phyloP scores from a whole-genome alignment of 257 asterid genomes.

The Scutellaria barbata region DNA sequence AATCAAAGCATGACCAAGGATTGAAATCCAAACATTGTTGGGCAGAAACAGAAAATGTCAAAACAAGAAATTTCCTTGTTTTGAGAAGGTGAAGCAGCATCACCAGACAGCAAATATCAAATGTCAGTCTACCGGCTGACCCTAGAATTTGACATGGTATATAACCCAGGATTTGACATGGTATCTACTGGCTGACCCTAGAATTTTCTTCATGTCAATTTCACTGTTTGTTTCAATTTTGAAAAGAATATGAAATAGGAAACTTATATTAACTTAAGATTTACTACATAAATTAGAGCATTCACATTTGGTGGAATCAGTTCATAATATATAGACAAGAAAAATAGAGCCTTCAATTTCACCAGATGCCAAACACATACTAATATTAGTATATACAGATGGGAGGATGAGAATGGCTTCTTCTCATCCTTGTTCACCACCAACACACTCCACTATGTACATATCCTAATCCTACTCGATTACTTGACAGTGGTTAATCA shows the following conservation, averaged over 20 bases:
- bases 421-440: constrained; percentile 43
- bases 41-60: no score
- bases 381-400: constrained; percentile 42
- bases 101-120: neutral
- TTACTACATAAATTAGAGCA: constrained; percentile 23
- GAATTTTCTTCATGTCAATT: constrained; percentile 1
- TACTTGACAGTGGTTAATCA: constrained; percentile 27
- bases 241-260: neutral
- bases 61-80: no score
- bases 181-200: neutral
- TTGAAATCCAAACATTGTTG: no score
- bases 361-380: constrained; percentile 31
- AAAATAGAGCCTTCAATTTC: constrained; percentile 27
- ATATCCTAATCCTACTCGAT: constrained; percentile 42
- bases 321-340: neutral
- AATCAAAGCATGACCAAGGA: no score
- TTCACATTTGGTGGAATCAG: constrained; percentile 12
- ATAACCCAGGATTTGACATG: neutral
- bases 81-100: no score
- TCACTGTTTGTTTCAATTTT: neutral
- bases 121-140: neutral
- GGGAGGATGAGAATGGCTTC: constrained; percentile 35
- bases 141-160: neutral
- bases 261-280: neutral
- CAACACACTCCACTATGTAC: constrained; percentile 50